Evolutionary conservation across 2,329 filamentous ascomycete species (phyloP).

Genomic region (Clarireedia sp.): DNA sequence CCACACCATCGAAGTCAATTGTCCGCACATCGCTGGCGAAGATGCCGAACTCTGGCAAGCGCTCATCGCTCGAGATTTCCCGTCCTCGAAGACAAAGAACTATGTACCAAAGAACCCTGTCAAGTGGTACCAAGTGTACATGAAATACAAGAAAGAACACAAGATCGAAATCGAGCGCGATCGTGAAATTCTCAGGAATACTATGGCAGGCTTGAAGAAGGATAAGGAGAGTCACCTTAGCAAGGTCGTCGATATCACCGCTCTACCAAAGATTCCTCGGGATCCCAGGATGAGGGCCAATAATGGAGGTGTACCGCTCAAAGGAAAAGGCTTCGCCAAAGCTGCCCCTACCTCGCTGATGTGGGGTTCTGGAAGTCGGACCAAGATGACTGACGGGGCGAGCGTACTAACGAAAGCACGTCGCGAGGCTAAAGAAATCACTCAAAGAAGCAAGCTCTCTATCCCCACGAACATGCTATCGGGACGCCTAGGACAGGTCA

Average conservation of each 20-base stretch:
- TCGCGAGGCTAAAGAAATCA: slow-evolving; percentile 48
- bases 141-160: slow-evolving; percentile 55
- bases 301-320: slow-evolving; percentile 28
- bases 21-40: slow-evolving; percentile 65
- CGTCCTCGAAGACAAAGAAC: slow-evolving; percentile 52
- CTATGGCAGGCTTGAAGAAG: slow-evolving; percentile 49
- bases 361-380: slow-evolving; percentile 42
- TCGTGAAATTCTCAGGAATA: slow-evolving; percentile 45
- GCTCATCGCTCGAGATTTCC: slow-evolving; percentile 71
- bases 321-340: slow-evolving; percentile 24
- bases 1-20: slow-evolving; percentile 63
- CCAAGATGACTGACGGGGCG: slow-evolving; percentile 43
- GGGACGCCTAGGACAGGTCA: slow-evolving; percentile 32
- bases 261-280: slow-evolving; percentile 37
- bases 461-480: slow-evolving; percentile 31
- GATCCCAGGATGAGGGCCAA: slow-evolving; percentile 31
- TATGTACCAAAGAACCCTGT: slow-evolving; percentile 57
- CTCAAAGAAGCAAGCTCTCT: slow-evolving; percentile 39
- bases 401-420: slow-evolving; percentile 49
- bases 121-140: slow-evolving; percentile 74
- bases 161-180: slow-evolving; percentile 49
- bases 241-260: slow-evolving; percentile 45
- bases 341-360: slow-evolving; percentile 31
- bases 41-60: slow-evolving; percentile 68
- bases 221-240: slow-evolving; percentile 50